Percentiles rank a stretch among this genome's conserved stretches.
Conservation (phyloP, 306 rosid genomes). For the Lablab purpureus region DNA sequence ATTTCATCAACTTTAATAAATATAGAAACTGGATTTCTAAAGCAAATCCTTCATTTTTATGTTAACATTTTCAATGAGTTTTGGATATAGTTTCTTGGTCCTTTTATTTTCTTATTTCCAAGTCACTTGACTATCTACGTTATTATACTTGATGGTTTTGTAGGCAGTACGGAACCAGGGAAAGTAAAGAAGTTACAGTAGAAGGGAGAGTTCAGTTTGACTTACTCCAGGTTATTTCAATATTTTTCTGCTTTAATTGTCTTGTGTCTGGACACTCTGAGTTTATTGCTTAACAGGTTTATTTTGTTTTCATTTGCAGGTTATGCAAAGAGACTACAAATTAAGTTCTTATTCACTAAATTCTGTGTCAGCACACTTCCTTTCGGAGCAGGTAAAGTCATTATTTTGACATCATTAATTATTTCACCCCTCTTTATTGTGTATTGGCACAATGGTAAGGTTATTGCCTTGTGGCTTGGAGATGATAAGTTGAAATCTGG, state of each 20-base stretch:
- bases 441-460: neutral
- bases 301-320: slow-evolving; percentile 57
- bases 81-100: slow-evolving; percentile 3
- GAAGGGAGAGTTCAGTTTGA: slow-evolving; percentile 99
- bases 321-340: slow-evolving; percentile 91
- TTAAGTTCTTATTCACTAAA: slow-evolving; percentile 95
- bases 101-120: slow-evolving; percentile 18
- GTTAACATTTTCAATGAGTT: slow-evolving; percentile 19
- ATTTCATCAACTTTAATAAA: slow-evolving; percentile 22
- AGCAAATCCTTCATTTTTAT: neutral
- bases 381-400: slow-evolving; percentile 86
- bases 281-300: slow-evolving; percentile 40
- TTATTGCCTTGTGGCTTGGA: neutral
- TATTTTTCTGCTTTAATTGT: slow-evolving; percentile 45
- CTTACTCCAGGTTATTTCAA: slow-evolving; percentile 83
- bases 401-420: slow-evolving; percentile 39
- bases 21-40: slow-evolving; percentile 18
- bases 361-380: slow-evolving; percentile 96
- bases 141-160: slow-evolving; percentile 46
- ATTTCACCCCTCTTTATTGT: slow-evolving; percentile 1
- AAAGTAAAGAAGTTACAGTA: slow-evolving; percentile 90
- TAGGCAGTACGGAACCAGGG: slow-evolving; percentile 96
- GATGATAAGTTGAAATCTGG: neutral
- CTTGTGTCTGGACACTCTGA: slow-evolving; percentile 23
- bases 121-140: slow-evolving; percentile 22